phyloP scores from a whole-genome alignment of 1,284 basidiomycete species.

The Gomphus bonarii region DNA sequence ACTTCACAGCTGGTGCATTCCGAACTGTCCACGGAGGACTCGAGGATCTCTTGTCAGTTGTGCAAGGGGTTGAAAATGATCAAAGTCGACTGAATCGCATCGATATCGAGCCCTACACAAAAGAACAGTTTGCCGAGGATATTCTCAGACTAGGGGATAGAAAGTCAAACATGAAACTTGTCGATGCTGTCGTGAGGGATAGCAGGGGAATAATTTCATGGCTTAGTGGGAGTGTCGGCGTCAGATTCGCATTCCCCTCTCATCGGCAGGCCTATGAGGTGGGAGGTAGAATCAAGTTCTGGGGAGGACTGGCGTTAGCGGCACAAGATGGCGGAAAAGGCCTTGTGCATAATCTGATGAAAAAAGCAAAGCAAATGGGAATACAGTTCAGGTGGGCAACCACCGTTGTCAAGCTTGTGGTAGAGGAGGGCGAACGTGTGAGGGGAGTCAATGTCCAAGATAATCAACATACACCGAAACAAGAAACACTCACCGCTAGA shows the following conservation, averaged over 20 bases:
- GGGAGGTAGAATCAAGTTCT: slow-evolving; percentile 50
- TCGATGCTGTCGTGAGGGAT: slow-evolving; percentile 40
- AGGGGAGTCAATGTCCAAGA: slow-evolving; percentile 34
- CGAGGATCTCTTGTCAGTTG: slow-evolving; percentile 43
- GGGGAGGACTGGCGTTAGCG: slow-evolving; percentile 55
- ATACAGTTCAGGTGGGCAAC: slow-evolving; percentile 48
- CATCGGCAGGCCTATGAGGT: slow-evolving; percentile 59
- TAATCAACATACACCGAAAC: slow-evolving; percentile 14
- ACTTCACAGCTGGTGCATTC: slow-evolving; percentile 58
- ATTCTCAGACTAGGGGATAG: slow-evolving; percentile 48
- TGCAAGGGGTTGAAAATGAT: slow-evolving; percentile 19
- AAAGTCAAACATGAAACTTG: slow-evolving; percentile 37
- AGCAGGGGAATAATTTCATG: slow-evolving; percentile 47
- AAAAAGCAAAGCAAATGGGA: slow-evolving; percentile 26
- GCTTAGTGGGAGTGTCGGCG: slow-evolving; percentile 37
- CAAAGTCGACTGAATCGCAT: slow-evolving; percentile 29
- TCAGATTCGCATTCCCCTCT: slow-evolving; percentile 52
- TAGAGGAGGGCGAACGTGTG: slow-evolving; percentile 27
- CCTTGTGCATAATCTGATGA: slow-evolving; percentile 43
- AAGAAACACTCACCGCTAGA: slow-evolving; percentile 25
- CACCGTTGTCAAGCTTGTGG: slow-evolving; percentile 33
- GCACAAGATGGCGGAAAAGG: slow-evolving; percentile 58
- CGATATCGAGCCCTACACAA: slow-evolving; percentile 49
- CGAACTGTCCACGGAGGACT: slow-evolving; percentile 52
- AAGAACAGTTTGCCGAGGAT: slow-evolving; percentile 42